Evolutionary conservation across 139 green algal genomes (phyloP), one percentile per base, ranked within the genome.

Genomic region (Asterochloris sp.): DNA sequence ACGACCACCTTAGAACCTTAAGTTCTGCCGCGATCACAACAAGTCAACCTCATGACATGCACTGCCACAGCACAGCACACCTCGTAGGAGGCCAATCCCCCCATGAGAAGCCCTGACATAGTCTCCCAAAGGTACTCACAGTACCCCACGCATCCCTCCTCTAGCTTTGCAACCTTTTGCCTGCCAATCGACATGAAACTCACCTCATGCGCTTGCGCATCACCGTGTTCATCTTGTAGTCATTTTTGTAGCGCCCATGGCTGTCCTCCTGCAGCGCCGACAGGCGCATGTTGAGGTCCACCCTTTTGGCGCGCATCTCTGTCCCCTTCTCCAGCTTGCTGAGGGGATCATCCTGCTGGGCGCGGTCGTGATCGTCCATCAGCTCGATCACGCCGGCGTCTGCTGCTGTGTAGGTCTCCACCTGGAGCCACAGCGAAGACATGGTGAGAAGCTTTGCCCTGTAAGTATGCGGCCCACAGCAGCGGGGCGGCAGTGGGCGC

Each of bases 321-420:
- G 86, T 83, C 27, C 82, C 79, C 61, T 87, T 85, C 89, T 93
- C 90, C 71, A 93, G 81, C 38, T 84, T 71, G 69, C 87, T 89
- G 29, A 93, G 77, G 17, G 87, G 87, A 83, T 94, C 89, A 24
- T 86, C 76, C 19, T 91, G 86, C 74, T 83, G 83, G 0, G 73
- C 83, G 85, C 82, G 47, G 69, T 94, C 89, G 83, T 92, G 79
- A 16, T 90, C 78, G 28, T 90, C 90, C 1, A 84, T 61, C 73
- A 96, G 85, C 82, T 92, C 90, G 12, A 92, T 82, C 0, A 92
- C 92, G 38, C 88, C 89, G 9, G 91, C 91, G 67, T 91, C 87
- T 47, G 81, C 87, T 6, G 92, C 88, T 14, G 87, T 91, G 69
- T 89, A 96, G 4, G 67, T 77, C 82, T 96, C 93, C 54, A 84